phyloP scores from a whole-genome alignment of 192 early-diverging fungal species.

The Coemansia biformis region DNA sequence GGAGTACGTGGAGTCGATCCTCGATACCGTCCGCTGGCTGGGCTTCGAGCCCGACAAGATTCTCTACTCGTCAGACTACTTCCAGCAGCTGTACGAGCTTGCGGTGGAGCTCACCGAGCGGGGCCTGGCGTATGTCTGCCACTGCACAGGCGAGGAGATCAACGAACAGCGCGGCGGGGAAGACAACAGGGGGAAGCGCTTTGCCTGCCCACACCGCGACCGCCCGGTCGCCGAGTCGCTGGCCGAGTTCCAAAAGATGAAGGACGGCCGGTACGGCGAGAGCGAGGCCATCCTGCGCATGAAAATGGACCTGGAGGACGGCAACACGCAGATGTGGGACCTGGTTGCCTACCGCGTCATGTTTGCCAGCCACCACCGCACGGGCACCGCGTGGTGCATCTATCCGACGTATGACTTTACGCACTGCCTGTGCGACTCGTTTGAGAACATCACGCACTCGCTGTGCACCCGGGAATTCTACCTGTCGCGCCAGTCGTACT shows the following conservation, averaged over 20 bases:
- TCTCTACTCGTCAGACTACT: conserved; percentile 97
- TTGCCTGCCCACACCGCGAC: conserved; percentile 84
- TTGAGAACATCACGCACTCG: conserved; percentile 99
- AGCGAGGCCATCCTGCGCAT: conserved; percentile 90
- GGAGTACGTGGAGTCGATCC: conserved; percentile 90
- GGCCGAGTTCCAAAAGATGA: conserved; percentile 95
- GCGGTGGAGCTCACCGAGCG: conserved; percentile 85
- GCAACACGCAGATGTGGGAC: conserved; percentile 99
- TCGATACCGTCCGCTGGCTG: conserved; percentile 91
- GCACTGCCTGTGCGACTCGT: conserved; percentile 97
- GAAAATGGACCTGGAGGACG: conserved; percentile 99
- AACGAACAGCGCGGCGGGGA: conserved; percentile 88
- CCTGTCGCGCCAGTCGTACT: conserved; percentile 91
- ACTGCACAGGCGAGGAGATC: conserved; percentile 95
- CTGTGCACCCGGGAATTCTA: conserved; percentile 97
- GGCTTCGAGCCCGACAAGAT: conserved; percentile 88
- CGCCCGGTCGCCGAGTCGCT: conserved; percentile 90
- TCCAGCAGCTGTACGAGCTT: conserved; percentile 91
- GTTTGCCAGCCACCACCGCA: conserved; percentile 87
- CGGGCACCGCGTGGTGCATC: conserved; percentile 91
- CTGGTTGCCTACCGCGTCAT: conserved; percentile 94
- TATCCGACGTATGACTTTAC: conserved; percentile 99
- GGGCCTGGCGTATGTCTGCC: conserved; percentile 90
- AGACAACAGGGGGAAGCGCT: conserved; percentile 68
- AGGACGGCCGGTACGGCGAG: conserved; percentile 91